Percentiles rank a stretch among this genome's conserved stretches.
phyloP scores from a whole-genome alignment of 805 yeast genomes.

The Candida coleopterorum region DNA sequence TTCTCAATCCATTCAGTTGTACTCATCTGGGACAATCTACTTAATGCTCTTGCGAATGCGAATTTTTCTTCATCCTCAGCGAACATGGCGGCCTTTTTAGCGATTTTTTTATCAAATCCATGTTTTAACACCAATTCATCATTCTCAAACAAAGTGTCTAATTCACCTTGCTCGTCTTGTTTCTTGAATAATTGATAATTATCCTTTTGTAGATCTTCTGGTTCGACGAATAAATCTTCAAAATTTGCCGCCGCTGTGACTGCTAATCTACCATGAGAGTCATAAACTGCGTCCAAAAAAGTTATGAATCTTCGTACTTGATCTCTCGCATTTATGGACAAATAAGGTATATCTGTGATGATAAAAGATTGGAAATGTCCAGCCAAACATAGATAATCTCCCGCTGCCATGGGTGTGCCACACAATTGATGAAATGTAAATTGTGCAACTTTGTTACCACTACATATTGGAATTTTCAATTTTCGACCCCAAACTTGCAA shows the following conservation, averaged over 20 bases:
- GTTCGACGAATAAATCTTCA: slow-evolving; percentile 79
- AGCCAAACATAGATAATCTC: slow-evolving; percentile 87
- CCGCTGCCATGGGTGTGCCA: slow-evolving; percentile 85
- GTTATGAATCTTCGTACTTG: slow-evolving; percentile 89
- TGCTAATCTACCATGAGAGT: slow-evolving; percentile 80
- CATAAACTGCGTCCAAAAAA: slow-evolving; percentile 92
- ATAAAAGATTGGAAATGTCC: slow-evolving; percentile 69
- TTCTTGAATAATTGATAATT: slow-evolving; percentile 40
- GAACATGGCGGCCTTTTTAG: slow-evolving; percentile 70
- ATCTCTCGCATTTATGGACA: slow-evolving; percentile 75
- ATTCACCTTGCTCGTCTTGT: slow-evolving; percentile 32
- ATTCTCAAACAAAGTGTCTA: slow-evolving; percentile 40
- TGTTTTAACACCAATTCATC: slow-evolving; percentile 68
- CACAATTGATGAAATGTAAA: slow-evolving; percentile 84
- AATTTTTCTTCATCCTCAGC: slow-evolving; percentile 92
- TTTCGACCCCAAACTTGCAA: slow-evolving; percentile 86
- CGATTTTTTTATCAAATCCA: slow-evolving; percentile 70
- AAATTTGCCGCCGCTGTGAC: slow-evolving; percentile 87
- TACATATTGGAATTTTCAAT: slow-evolving; percentile 66
- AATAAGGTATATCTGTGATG: slow-evolving; percentile 88
- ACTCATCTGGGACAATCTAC: slow-evolving; percentile 90
- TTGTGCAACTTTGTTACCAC: slow-evolving; percentile 81
- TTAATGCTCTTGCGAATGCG: slow-evolving; percentile 93
- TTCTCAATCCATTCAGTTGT: slow-evolving; percentile 86
- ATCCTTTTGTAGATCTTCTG: slow-evolving; percentile 52